phyloP scores from a whole-genome alignment of 1,284 basidiomycete genomes.

The Chiua sp. region DNA sequence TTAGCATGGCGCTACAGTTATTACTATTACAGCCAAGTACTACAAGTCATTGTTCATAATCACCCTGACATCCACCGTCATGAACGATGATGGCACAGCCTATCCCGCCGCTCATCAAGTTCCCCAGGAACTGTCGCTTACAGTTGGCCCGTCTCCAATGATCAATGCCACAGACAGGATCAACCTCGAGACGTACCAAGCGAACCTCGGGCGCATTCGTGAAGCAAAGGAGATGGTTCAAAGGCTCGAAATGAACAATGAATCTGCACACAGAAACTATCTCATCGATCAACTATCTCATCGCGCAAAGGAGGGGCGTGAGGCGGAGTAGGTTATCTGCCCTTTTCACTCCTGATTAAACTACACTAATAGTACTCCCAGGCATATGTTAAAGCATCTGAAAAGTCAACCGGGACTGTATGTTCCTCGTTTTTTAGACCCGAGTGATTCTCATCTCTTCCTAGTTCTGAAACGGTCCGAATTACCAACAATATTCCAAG shows the following conservation, averaged over 20 bases:
- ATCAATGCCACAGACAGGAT: constrained; percentile 30
- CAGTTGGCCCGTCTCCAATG: constrained; percentile 32
- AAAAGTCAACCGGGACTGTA: constrained; percentile 22
- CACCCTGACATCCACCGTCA: constrained; percentile 9
- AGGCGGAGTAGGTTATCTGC: constrained; percentile 42
- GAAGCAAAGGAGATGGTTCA: constrained; percentile 32
- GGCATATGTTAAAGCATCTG: constrained; percentile 25
- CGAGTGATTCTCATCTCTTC: constrained; percentile 5
- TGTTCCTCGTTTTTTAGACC: constrained; percentile 9
- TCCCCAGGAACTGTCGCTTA: constrained; percentile 17
- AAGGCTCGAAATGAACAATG: constrained; percentile 35
- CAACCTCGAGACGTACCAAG: constrained; percentile 28
- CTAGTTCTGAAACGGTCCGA: constrained; percentile 20
- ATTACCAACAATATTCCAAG: constrained; percentile 14
- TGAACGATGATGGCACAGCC: constrained; percentile 20
- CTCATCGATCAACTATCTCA: constrained; percentile 31
- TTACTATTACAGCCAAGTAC: too few species aligned
- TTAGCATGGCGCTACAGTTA: not conserved
- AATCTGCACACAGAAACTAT: constrained; percentile 36
- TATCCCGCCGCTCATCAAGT: constrained; percentile 6
- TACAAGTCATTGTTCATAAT: not conserved
- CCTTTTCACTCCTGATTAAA: not conserved
- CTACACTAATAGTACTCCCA: constrained; percentile 9
- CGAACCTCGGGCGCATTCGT: constrained; percentile 32
- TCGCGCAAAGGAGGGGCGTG: constrained; percentile 32